Evolutionary conservation across 768 basidiomycete genomes (phyloP).

Genomic region (Xanthoconium stramineum): DNA sequence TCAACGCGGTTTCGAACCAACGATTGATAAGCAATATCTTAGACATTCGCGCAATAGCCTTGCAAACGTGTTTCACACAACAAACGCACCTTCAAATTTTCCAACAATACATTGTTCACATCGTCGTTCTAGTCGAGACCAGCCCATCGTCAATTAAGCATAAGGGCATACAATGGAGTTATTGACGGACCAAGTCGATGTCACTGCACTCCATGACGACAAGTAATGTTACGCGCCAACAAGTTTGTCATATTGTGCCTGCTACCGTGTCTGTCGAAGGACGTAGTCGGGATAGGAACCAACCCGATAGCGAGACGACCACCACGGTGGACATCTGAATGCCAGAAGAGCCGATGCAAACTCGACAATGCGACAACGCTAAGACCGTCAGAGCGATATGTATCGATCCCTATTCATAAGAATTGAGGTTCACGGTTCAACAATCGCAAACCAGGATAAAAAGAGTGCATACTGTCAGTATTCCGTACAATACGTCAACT

Average conservation of each 20-base stretch:
- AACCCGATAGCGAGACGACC: conserved; percentile 65
- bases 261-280: not conserved
- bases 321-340: conserved; percentile 50
- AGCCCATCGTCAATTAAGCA: not conserved
- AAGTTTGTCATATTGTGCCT: conserved; percentile 44
- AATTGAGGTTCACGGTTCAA: too few species aligned
- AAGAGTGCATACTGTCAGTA: too few species aligned
- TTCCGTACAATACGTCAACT: too few species aligned
- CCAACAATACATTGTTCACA: not conserved
- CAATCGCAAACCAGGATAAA: too few species aligned
- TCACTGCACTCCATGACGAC: conserved; percentile 42
- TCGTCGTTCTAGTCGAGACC: not conserved
- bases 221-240: conserved; percentile 45
- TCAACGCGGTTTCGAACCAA: too few species aligned
- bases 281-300: conserved; percentile 13
- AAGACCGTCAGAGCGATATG: not conserved
- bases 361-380: not conserved
- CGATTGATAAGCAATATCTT: not conserved
- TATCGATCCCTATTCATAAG: not conserved
- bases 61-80: not conserved
- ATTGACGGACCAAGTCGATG: conserved; percentile 34
- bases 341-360: not conserved
- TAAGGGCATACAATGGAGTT: conserved; percentile 9
- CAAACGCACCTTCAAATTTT: not conserved
- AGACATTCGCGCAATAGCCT: not conserved